Evolutionary conservation across 768 basidiomycete genomes (phyloP).

Genomic region (Auricularia sp.): DNA sequence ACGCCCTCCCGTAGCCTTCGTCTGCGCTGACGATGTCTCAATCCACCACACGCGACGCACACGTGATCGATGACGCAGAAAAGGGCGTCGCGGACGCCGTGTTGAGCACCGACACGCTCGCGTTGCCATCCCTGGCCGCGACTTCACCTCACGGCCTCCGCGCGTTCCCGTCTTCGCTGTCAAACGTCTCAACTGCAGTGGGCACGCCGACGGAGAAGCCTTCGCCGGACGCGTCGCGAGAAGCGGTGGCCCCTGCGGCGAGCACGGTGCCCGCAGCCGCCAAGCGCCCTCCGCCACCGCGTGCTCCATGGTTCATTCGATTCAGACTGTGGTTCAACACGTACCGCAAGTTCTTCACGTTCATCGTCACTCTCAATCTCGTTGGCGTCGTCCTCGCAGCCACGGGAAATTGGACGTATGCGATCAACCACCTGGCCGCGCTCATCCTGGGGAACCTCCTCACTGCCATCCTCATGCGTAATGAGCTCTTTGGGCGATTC

Average conservation of each 20-base stretch:
- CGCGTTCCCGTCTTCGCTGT: neutral
- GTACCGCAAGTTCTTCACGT: constrained; percentile 13
- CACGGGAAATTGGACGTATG: constrained; percentile 24
- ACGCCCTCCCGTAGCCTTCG: neutral
- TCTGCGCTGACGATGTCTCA: neutral
- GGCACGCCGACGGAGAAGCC: neutral
- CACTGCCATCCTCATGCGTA: constrained; percentile 31
- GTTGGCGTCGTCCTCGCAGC: constrained; percentile 23
- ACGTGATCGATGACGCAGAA: constrained; percentile 4
- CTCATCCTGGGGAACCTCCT: constrained; percentile 32
- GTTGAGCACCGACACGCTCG: neutral
- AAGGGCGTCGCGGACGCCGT: constrained; percentile 2
- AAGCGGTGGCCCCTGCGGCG: neutral
- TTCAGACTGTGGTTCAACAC: constrained; percentile 8
- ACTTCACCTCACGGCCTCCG: neutral
- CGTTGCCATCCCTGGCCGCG: neutral
- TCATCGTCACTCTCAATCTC: constrained; percentile 23
- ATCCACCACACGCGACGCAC: neutral
- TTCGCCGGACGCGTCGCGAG: neutral
- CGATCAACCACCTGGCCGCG: constrained; percentile 26
- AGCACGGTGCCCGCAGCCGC: neutral
- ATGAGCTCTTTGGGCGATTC: constrained; percentile 31
- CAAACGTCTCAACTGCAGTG: neutral
- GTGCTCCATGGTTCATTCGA: neutral
- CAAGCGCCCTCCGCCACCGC: neutral